Percentiles rank a stretch among this genome's conserved stretches.
Evolutionary conservation across 768 basidiomycete genomes (phyloP).

Genomic region (Candolleomyces eurysporus): DNA sequence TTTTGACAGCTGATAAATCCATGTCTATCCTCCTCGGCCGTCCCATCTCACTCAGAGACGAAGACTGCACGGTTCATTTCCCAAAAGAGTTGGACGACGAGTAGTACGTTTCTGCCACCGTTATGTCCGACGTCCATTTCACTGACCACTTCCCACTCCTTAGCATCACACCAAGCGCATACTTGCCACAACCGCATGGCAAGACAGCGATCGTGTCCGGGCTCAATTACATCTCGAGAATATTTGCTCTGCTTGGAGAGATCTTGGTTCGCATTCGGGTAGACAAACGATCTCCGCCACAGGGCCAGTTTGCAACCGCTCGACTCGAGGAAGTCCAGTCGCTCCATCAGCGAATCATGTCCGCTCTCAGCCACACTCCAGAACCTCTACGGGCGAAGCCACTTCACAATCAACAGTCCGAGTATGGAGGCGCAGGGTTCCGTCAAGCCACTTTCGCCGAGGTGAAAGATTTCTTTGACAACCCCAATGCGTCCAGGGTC

Average conservation of each 20-base stretch:
- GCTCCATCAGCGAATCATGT: slow-evolving; percentile 72
- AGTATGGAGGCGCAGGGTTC: slow-evolving; percentile 71
- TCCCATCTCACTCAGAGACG: slow-evolving; percentile 83
- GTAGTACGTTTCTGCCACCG: slow-evolving; percentile 56
- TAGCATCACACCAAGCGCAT: slow-evolving; percentile 82
- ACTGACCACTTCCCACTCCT: slow-evolving; percentile 16
- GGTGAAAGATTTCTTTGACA: slow-evolving; percentile 89
- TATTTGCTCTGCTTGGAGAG: slow-evolving; percentile 83
- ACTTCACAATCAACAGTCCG: slow-evolving; percentile 47
- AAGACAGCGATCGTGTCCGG: slow-evolving; percentile 85
- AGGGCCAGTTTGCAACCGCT: slow-evolving; percentile 82
- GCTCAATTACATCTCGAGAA: slow-evolving; percentile 82
- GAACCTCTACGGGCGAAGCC: slow-evolving; percentile 71
- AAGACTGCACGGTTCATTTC: slow-evolving; percentile 88
- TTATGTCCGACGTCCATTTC: slow-evolving; percentile 27
- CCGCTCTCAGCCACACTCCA: slow-evolving; percentile 73
- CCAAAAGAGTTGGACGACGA: slow-evolving; percentile 88
- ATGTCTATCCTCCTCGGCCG: slow-evolving; percentile 83
- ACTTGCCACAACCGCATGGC: slow-evolving; percentile 84
- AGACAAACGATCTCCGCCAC: slow-evolving; percentile 82
- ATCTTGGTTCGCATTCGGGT: slow-evolving; percentile 85
- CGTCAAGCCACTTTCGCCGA: slow-evolving; percentile 82
- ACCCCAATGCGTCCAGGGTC: slow-evolving; percentile 82
- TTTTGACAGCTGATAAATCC: slow-evolving; percentile 74
- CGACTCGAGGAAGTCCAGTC: slow-evolving; percentile 83